Base-by-base conservation (phyloP, 75 land plant genomes). In the Selaginella tamariscina region DNA sequence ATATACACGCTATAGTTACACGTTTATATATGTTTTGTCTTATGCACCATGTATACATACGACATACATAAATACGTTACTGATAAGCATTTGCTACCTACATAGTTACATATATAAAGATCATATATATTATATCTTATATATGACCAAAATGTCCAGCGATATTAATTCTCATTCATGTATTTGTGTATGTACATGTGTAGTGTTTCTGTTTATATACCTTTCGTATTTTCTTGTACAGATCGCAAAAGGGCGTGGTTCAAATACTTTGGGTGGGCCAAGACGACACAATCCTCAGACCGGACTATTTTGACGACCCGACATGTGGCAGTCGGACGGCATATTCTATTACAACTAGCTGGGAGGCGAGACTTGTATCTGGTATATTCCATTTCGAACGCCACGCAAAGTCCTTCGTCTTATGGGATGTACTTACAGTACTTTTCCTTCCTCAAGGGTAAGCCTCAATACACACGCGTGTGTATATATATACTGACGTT, bases 181-280 rank as follows among this genome's bases (percentile, higher is more conserved):
- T n/a, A n/a, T n/a, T n/a, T n/a, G n/a, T n/a, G n/a, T n/a, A n/a
- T n/a, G n/a, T n/a, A n/a, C n/a, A n/a, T n/a, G n/a, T n/a, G n/a
- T n/a, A n/a, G n/a, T n/a, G n/a, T 11, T 24, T 62, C 29, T 55
- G 30, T 9, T 71, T 55, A 27, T n/a, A n/a, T n/a, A n/a, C n/a
- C n/a, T n/a, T n/a, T n/a, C n/a, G n/a, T n/a, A n/a, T n/a, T n/a
- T n/a, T n/a, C n/a, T n/a, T n/a, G n/a, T n/a, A n/a, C 65, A 73
- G 75, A 55, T 29, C 71, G 29, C 72, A 69, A 39, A 74, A 74
- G 72, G 77, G 72, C 18, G 66, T 74, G 11, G 72, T 70, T 8
- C 77, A 74, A 44, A n/a, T 74, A 1, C 64, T 74, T 44, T 74
- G 77, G 77, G 55, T 63, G 26, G 72, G 77, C 1, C 28, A 32